Evolutionary conservation across 805 yeast species (phyloP).

Genomic region (Pichia heedii): DNA sequence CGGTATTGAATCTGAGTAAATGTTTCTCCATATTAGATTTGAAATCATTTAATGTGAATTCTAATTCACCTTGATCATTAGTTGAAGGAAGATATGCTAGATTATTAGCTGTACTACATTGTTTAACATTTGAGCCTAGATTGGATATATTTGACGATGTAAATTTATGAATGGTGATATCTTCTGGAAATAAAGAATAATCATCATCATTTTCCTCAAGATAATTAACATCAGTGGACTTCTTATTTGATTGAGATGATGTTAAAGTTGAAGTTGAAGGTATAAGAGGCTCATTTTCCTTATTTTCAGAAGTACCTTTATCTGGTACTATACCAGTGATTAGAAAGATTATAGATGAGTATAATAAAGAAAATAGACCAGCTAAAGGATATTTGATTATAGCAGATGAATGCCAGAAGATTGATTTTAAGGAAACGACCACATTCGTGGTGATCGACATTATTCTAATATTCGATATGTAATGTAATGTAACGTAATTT

Average conservation of each 20-base stretch:
- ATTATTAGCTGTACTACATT: conserved; percentile 37
- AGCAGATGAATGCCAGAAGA: neutral
- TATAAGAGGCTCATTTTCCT: neutral
- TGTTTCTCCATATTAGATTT: too few species aligned
- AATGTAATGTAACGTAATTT: too few species aligned
- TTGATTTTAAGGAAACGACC: neutral
- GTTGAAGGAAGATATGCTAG: conserved; percentile 43
- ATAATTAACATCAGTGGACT: too few species aligned
- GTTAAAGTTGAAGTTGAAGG: too few species aligned
- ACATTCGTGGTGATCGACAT: neutral
- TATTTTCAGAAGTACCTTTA: neutral
- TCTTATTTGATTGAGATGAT: too few species aligned
- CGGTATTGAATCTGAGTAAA: too few species aligned
- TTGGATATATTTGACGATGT: neutral
- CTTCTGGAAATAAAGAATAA: neutral
- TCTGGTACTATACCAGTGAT: neutral
- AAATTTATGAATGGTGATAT: neutral
- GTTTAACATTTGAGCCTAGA: conserved; percentile 4
- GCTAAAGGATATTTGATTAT: neutral
- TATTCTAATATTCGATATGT: too few species aligned
- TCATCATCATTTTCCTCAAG: neutral
- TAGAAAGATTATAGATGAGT: neutral
- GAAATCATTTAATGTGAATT: conserved; percentile 37
- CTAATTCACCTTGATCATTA: conserved; percentile 45
- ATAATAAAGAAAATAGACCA: neutral